phyloP scores from a whole-genome alignment of 169 alveolate genomes.

The Plasmodium gaboni region DNA sequence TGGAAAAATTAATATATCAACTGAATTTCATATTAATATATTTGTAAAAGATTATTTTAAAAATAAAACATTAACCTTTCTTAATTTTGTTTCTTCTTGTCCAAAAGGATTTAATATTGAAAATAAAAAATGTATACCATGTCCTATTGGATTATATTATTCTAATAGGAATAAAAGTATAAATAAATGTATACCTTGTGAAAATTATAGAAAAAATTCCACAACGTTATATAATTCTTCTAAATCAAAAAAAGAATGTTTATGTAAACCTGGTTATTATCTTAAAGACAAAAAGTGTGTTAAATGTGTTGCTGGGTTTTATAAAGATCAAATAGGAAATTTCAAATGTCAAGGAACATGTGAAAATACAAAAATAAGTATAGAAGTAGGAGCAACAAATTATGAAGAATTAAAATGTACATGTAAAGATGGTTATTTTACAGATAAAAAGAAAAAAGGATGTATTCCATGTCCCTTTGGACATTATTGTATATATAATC shows the following conservation, averaged over 20 bases:
- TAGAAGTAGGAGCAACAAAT: constrained; percentile 74
- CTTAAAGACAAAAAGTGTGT: constrained; percentile 14
- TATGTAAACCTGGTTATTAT: constrained; percentile 83
- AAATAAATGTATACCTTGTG: constrained; percentile 68
- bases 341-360: constrained; percentile 65
- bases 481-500: constrained; percentile 80
- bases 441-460: constrained; percentile 20
- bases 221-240: constrained; percentile 82
- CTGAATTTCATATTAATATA: constrained; percentile 24
- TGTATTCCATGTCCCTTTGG: constrained; percentile 78
- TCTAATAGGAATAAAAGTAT: neutral
- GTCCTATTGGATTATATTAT: constrained; percentile 84
- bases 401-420: constrained; percentile 76
- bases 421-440: constrained; percentile 79
- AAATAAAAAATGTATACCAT: constrained; percentile 77
- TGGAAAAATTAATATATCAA: constrained; percentile 25
- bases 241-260: constrained; percentile 79
- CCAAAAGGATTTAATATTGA: constrained; percentile 82
- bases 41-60: constrained; percentile 64
- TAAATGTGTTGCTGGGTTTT: constrained; percentile 77
- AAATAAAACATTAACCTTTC: constrained; percentile 8
- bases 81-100: constrained; percentile 75
- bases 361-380: constrained; percentile 32
- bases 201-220: constrained; percentile 59
- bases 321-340: constrained; percentile 68